phyloP scores from a whole-genome alignment of 805 yeast species.

The Starmerella bombi region DNA sequence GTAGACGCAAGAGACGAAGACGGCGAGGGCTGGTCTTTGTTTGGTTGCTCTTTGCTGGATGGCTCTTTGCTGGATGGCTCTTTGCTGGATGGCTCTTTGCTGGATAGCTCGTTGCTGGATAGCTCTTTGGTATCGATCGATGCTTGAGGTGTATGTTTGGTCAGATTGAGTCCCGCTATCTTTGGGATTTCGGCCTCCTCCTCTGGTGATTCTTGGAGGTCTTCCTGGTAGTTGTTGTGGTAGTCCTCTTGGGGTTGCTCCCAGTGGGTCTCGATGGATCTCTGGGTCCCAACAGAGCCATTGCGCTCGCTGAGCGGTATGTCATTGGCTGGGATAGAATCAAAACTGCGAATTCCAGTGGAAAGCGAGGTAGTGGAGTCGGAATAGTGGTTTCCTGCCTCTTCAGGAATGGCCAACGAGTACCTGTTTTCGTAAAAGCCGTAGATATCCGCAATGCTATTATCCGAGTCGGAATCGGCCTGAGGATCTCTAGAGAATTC shows the following conservation, averaged over 20 bases:
- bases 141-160: background rate
- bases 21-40: background rate
- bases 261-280: background rate
- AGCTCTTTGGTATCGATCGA: background rate
- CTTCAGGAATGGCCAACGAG: constrained; percentile 5
- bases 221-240: background rate
- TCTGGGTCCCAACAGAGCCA: constrained; percentile 11
- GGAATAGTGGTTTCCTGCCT: constrained; percentile 7
- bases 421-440: constrained; percentile 22
- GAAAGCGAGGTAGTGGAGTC: constrained; percentile 24
- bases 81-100: background rate
- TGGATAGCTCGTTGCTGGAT: background rate
- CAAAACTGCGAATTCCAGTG: constrained; percentile 22
- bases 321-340: constrained; percentile 10
- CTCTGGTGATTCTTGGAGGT: no score
- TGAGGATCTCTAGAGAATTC: no score
- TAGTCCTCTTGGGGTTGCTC: background rate
- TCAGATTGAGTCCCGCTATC: background rate
- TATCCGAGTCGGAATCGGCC: constrained; percentile 3
- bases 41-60: background rate
- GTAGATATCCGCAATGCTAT: constrained; percentile 20
- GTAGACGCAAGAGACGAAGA: background rate
- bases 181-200: no score
- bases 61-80: background rate
- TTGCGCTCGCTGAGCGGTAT: constrained; percentile 2